Base-by-base conservation (phyloP, 495 filamentous ascomycete genomes). In the Aspergillus taichungensis region DNA sequence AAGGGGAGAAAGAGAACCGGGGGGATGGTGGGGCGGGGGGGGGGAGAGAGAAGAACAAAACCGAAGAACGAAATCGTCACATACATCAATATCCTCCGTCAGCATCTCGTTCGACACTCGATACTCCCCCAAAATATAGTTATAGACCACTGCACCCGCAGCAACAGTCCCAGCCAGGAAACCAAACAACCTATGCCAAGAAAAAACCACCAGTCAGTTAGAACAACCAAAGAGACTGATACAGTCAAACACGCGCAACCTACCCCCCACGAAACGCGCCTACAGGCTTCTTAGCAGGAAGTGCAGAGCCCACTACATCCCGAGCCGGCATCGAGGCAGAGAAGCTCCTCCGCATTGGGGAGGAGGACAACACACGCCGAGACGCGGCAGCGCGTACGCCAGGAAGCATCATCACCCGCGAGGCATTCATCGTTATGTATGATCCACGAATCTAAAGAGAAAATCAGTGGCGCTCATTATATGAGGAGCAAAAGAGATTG, bases 251-350 rank as follows among this genome's bases (percentile, higher is more conserved):
- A 18, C 6, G 27, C 14, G 13, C 13, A 29, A 78, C 82, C 69
- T 66, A 95, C 89, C 89, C 90, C 74, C 88, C 90, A 52, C 90
- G 79, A 67, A 96, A 91, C 41, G 88, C 89, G 38, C 90, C 90
- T 37, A 95, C 78, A 7, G 90, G 90, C 64, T 85, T 94, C 54
- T 80, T 77, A 39, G 75, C 75, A 6, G 86, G 85, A 49, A 88
- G 57, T 13, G 81, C 58, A 28, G 55, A 49, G 42, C 52, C 30
- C 46, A 52, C 52, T 45, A 57, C 59, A 28, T 67, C 43, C 49
- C 52, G 67, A 43, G 60, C 55, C 34, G 59, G 54, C 34, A 56
- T 51, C 47, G 70, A 67, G 40, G 53, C 49, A 29, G 67, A 67
- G 54, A 72, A 68, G 52, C 42, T 42, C 27, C 38, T 34, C 39